Percentiles rank a stretch among this genome's conserved stretches.
These are phyloP conservation scores for Stachybotrys chlorohalonatus DNA, from an alignment of 2,329 filamentous ascomycete genomes.

Conservation along the genomic window DNA sequence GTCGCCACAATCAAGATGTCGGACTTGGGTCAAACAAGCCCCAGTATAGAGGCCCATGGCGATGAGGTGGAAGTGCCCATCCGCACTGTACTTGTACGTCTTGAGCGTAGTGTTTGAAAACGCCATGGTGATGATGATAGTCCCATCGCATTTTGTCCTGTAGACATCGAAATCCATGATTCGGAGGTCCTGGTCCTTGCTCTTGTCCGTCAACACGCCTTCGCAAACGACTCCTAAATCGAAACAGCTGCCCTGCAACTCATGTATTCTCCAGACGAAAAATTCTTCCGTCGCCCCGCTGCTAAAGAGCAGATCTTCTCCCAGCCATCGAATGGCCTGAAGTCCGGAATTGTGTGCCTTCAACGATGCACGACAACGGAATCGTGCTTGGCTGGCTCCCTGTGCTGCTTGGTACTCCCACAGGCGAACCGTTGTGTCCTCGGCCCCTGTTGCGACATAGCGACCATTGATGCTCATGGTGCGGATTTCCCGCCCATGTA, in stretches of 20 bases:
- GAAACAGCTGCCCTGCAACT: constrained; percentile 37
- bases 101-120: constrained; percentile 79
- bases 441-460: constrained; percentile 59
- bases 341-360: constrained; percentile 77
- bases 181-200: constrained; percentile 56
- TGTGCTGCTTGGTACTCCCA: constrained; percentile 37
- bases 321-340: constrained; percentile 70
- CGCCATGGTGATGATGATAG: constrained; percentile 58
- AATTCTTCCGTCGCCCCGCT: constrained; percentile 86
- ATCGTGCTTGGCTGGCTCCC: constrained; percentile 5
- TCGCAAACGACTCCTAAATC: constrained; percentile 50
- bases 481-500: constrained; percentile 78
- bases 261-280: constrained; percentile 66
- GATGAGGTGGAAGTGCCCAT: constrained; percentile 37
- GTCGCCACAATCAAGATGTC: constrained; percentile 26
- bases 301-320: constrained; percentile 66
- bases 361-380: constrained; percentile 52
- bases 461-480: constrained; percentile 33
- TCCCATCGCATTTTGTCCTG: constrained; percentile 10
- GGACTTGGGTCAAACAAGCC: constrained; percentile 64
- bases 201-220: constrained; percentile 41
- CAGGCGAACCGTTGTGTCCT: constrained; percentile 66
- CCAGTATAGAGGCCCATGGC: constrained; percentile 55
- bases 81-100: constrained; percentile 39
- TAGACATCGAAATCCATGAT: constrained; percentile 69